Evolutionary conservation across 2,329 filamentous ascomycete species (phyloP), one percentile per base, ranked within the genome.

Genomic region (Penicillium sp.): DNA sequence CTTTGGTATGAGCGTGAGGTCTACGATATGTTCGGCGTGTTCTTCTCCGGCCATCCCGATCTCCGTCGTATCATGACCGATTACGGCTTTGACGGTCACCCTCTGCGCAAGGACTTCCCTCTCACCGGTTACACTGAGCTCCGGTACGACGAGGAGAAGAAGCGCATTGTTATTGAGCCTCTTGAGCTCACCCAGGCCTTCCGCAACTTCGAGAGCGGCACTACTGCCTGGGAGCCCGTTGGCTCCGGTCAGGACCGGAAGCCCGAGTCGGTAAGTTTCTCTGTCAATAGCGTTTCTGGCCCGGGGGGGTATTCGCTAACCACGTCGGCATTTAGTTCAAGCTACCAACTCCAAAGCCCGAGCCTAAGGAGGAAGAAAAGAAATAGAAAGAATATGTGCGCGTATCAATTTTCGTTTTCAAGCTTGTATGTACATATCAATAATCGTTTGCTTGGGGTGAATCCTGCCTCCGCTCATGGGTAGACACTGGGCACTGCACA

Each of bases 1-100:
- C 93, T 97, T 73, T 98, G 93, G 93, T 97, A 94, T 69, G 93
- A 98, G 78, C 83, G 93, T 59, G 93, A 98, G 74, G 90, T 95
- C 25, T 97, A 97, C 74, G 93, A 98, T 72, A 73, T 98, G 64
- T 98, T 95, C 66, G 93, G 93, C 55, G 90, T 98, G 58, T 96
- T 97, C 79, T 98, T 98, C 73, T 79, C 85, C 46, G 89, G 86
- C 53, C 93, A 98, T 76, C 93, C 93, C 35, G 94, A 98, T 75
- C 78, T 98, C 61, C 84, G 93, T 70, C 83, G 93, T 60, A 97
- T 98, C 75, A 94, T 98, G 91, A 98, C 93, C 57, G 93, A 98
- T 71, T 98, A 98, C 71, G 93, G 93, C 45, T 98, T 98, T 66
- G 94, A 98, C 70, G 93, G 93, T 45, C 93, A 98, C 75, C 93